Conservation (phyloP, 2,329 filamentous ascomycete species). For the Fusarium oligoseptatum region DNA sequence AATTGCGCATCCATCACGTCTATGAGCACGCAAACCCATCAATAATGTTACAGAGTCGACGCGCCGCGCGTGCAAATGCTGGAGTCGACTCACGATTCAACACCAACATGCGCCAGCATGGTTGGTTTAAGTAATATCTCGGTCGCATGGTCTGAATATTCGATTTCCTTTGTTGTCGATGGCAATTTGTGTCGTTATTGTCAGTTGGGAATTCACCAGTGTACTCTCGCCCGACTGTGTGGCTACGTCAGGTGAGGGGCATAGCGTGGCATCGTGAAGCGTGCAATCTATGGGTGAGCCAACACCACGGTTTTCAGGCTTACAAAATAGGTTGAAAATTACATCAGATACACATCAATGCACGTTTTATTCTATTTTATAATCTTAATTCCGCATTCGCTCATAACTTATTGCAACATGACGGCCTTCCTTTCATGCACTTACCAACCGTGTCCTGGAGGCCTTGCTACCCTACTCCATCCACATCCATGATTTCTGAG, state of each 20-base stretch:
- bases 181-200: background rate
- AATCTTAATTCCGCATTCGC: background rate
- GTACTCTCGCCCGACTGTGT: conserved; percentile 2
- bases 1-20: background rate
- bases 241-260: conserved; percentile 42
- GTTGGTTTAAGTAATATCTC: background rate
- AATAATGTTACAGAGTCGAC: background rate
- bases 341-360: no score
- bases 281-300: background rate
- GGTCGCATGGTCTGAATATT: background rate
- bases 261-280: conserved; percentile 20
- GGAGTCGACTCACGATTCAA: background rate
- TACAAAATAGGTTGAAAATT: background rate
- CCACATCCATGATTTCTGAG: background rate
- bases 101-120: background rate
- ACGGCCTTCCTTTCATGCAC: background rate
- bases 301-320: background rate
- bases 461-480: background rate
- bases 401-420: background rate
- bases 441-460: background rate
- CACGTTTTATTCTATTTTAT: background rate
- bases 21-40: background rate
- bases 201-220: background rate
- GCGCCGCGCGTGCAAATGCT: background rate
- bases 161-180: background rate